Conservation (phyloP, 1,284 basidiomycete species). For the Apiotrichum siamense region DNA sequence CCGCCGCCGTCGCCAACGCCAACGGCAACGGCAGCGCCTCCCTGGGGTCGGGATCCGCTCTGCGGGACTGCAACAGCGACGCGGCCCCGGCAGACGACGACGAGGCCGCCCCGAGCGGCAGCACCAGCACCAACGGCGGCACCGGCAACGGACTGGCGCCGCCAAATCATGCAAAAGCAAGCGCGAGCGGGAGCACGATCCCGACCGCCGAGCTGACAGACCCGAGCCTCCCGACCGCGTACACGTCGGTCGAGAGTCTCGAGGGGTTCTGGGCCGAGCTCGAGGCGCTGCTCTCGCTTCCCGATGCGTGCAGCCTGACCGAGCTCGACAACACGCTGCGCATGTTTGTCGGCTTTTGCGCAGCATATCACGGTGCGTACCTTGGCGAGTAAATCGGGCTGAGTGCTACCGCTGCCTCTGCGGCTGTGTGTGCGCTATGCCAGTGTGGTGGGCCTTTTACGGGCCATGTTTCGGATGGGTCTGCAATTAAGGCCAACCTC, state of each 20-base stretch:
- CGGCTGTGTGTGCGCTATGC: background rate
- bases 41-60: too few relatives aligned
- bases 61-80: too few relatives aligned
- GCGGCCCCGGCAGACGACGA: background rate
- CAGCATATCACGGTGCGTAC: constrained; percentile 77
- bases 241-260: background rate
- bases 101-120: background rate
- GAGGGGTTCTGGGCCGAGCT: constrained; percentile 56
- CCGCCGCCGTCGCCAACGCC: background rate
- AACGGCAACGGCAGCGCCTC: background rate
- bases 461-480: too few relatives aligned
- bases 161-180: background rate
- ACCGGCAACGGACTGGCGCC: background rate
- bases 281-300: constrained; percentile 68
- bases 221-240: background rate
- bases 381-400: too few relatives aligned
- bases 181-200: background rate
- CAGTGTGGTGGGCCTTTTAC: too few relatives aligned
- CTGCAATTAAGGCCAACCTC: too few relatives aligned
- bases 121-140: background rate
- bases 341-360: constrained; percentile 69
- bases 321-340: constrained; percentile 70
- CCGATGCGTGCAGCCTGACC: constrained; percentile 61
- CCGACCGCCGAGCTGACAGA: background rate
- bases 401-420: background rate